These are phyloP conservation scores for Plasmodium inui DNA, from an alignment of 169 alveolate genomes.

Conservation along the genomic window DNA sequence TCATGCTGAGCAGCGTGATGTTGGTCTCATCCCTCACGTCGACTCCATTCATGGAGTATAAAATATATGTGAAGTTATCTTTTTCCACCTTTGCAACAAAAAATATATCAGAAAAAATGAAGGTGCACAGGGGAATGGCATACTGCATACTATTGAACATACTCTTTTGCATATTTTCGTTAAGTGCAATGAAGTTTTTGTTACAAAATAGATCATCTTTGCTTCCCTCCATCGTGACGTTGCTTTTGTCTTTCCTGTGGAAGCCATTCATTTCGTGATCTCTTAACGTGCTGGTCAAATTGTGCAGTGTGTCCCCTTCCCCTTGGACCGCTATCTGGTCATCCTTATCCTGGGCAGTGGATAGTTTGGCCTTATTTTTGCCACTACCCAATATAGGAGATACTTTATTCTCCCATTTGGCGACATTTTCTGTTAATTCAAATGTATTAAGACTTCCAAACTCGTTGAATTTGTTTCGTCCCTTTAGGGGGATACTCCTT, in stretches of 20 bases:
- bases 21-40: slow-evolving; percentile 66
- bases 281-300: slow-evolving; percentile 30
- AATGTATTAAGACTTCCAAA: neutral
- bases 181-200: slow-evolving; percentile 51
- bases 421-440: slow-evolving; percentile 10
- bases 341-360: neutral
- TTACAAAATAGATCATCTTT: neutral
- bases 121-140: slow-evolving; percentile 57
- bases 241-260: slow-evolving; percentile 16
- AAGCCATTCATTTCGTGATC: slow-evolving; percentile 32
- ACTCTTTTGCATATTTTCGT: slow-evolving; percentile 52
- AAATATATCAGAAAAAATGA: slow-evolving; percentile 42
- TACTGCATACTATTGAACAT: slow-evolving; percentile 72
- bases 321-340: neutral
- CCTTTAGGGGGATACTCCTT: slow-evolving; percentile 50
- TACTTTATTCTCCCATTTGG: neutral
- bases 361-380: neutral
- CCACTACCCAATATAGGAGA: neutral
- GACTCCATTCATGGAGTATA: slow-evolving; percentile 55
- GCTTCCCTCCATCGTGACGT: neutral
- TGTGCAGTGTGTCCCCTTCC: neutral
- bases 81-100: slow-evolving; percentile 71
- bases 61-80: slow-evolving; percentile 36
- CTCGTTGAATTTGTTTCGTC: slow-evolving; percentile 9
- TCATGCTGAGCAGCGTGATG: slow-evolving; percentile 61